A percentile compares a stretch with the other conserved stretches of the same genome.
Evolutionary conservation across 1,284 basidiomycete genomes (phyloP).

Genomic region (Vanrija pseudolonga): DNA sequence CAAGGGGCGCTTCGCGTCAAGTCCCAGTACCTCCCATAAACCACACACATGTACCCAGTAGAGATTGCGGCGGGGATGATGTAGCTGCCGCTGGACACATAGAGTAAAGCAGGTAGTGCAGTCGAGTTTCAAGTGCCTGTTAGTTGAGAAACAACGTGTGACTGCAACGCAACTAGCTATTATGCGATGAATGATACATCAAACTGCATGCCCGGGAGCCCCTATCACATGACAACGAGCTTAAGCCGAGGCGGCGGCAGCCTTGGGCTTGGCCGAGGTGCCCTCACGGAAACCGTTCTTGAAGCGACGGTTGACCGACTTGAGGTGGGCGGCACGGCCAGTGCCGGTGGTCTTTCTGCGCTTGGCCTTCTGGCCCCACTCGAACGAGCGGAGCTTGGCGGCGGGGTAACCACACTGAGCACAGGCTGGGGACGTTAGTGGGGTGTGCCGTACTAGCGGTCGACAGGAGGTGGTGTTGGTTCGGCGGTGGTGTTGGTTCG

Average conservation of each 20-base stretch:
- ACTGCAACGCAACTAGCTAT: neutral
- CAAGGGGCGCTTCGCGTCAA: slow-evolving; percentile 25
- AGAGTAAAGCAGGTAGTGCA: neutral
- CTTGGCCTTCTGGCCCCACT: slow-evolving; percentile 99
- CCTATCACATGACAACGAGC: neutral
- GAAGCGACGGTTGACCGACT: slow-evolving; percentile 84
- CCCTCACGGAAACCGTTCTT: slow-evolving; percentile 94
- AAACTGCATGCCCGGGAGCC: slow-evolving; percentile 4
- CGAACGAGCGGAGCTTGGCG: slow-evolving; percentile 91
- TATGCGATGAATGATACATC: slow-evolving; percentile 4
- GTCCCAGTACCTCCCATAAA: slow-evolving; percentile 14
- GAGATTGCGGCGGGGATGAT: neutral
- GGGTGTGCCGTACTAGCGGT: no score
- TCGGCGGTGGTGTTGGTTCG: no score
- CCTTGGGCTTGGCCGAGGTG: slow-evolving; percentile 56
- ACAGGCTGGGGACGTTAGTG: slow-evolving; percentile 60
- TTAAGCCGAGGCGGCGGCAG: slow-evolving; percentile 48
- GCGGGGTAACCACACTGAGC: slow-evolving; percentile 94
- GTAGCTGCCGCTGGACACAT: neutral
- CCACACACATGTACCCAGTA: neutral
- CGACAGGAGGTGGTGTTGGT: no score
- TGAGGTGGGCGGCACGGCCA: slow-evolving; percentile 93
- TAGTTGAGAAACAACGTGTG: neutral
- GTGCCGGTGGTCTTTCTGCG: slow-evolving; percentile 97
- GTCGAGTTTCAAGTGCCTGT: no score